Evolutionary conservation across 768 basidiomycete genomes (phyloP).

Genomic region (Phaffia tasmanica): DNA sequence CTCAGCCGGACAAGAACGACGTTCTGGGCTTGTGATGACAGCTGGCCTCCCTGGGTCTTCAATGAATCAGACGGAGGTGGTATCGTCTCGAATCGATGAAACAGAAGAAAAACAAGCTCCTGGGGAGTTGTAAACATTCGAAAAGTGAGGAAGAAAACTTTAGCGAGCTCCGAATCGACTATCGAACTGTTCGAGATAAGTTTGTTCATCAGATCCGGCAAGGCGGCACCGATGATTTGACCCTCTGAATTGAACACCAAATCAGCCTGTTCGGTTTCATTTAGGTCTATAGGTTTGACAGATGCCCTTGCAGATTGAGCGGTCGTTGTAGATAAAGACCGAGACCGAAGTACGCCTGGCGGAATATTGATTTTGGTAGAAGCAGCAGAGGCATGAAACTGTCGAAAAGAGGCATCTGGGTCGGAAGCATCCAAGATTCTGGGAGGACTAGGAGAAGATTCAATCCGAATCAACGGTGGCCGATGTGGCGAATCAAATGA

Average conservation of each 20-base stretch:
- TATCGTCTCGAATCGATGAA: conserved; percentile 65
- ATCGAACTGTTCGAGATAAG: conserved; percentile 79
- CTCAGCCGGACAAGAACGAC: conserved; percentile 76
- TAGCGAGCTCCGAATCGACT: conserved; percentile 76
- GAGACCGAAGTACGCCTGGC: conserved; percentile 37
- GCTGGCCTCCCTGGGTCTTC: no score
- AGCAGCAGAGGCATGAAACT: no score
- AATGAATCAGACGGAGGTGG: conserved; percentile 32
- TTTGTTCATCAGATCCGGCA: conserved; percentile 80
- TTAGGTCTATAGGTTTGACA: no score
- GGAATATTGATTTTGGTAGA: no score
- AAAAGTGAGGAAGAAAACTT: conserved; percentile 92
- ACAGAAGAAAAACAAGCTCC: conserved; percentile 64
- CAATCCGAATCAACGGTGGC: no score
- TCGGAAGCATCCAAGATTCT: conserved; percentile 37
- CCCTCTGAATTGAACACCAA: conserved; percentile 85
- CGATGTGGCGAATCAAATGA: no score
- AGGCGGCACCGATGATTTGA: conserved; percentile 76
- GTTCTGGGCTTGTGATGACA: conserved; percentile 41
- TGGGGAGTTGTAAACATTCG: conserved; percentile 71
- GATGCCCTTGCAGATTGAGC: conserved; percentile 34
- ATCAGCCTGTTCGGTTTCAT: conserved; percentile 50
- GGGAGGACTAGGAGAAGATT: conserved; percentile 37
- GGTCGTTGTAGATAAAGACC: conserved; percentile 52
- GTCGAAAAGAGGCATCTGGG: conserved; percentile 33